A percentile compares a stretch with the other conserved stretches of the same genome.
These are phyloP conservation scores for Urostyla sp. DNA, from an alignment of 73 alveolate species.

Conservation along the genomic window DNA sequence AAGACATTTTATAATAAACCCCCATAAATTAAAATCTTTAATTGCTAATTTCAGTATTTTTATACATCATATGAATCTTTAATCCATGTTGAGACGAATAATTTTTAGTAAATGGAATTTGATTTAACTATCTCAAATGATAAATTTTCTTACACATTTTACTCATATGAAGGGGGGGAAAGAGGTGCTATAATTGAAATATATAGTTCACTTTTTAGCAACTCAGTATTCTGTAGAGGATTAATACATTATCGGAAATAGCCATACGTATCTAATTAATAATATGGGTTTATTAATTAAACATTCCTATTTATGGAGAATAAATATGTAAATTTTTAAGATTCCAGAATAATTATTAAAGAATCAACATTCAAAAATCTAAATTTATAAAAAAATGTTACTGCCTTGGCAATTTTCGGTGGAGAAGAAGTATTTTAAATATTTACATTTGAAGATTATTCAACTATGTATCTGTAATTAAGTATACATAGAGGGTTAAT, in stretches of 20 bases:
- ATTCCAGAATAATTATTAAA: not conserved
- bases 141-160: not conserved
- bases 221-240: slow-evolving; percentile 16
- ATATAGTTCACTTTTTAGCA: not conserved
- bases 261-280: not conserved
- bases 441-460: not conserved
- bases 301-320: not conserved
- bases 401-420: slow-evolving; percentile 28
- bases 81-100: slow-evolving; percentile 11
- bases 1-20: not conserved
- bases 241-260: not conserved
- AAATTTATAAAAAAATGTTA: not conserved
- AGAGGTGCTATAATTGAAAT: slow-evolving; percentile 17
- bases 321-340: not conserved
- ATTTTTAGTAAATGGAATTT: slow-evolving; percentile 1
- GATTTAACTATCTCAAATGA: not conserved
- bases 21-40: not conserved
- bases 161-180: slow-evolving; percentile 1
- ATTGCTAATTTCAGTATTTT: slow-evolving; percentile 13
- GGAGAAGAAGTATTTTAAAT: not conserved
- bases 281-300: not conserved
- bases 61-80: not conserved
- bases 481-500: slow-evolving; percentile 33
- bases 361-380: slow-evolving; percentile 11
- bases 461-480: not conserved